Percentiles rank a stretch among this genome's conserved stretches.
Evolutionary conservation across 108 stramenopile species (phyloP).

Genomic region (Nitzschia sp.): DNA sequence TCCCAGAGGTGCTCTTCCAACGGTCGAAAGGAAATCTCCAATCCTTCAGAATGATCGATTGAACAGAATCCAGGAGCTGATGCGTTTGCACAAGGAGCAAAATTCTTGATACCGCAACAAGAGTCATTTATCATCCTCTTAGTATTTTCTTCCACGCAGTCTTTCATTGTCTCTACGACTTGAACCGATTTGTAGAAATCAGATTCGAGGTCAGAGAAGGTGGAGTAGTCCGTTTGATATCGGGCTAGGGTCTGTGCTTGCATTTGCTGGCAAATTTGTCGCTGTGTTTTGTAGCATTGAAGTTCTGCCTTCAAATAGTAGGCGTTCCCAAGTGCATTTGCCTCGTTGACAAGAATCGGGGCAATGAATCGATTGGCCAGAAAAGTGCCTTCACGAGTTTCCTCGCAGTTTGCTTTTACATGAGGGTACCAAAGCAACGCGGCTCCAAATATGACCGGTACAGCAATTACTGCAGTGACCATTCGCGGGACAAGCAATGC

Average conservation of each 20-base stretch:
- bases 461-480: slow-evolving; percentile 18
- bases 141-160: slow-evolving; percentile 21
- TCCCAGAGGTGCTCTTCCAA: slow-evolving; percentile 2
- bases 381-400: slow-evolving; percentile 42
- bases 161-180: slow-evolving; percentile 6
- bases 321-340: slow-evolving; percentile 34
- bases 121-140: slow-evolving; percentile 9
- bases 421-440: slow-evolving; percentile 37
- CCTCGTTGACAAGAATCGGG: slow-evolving; percentile 39
- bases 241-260: slow-evolving; percentile 7
- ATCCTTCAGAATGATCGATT: slow-evolving; percentile 16
- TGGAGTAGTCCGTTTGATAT: slow-evolving; percentile 6
- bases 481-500: slow-evolving; percentile 17
- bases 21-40: slow-evolving; percentile 9
- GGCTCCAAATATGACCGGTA: slow-evolving; percentile 10
- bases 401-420: slow-evolving; percentile 33
- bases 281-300: slow-evolving; percentile 13
- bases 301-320: slow-evolving; percentile 21
- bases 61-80: slow-evolving; percentile 23
- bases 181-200: slow-evolving; percentile 18
- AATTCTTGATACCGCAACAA: slow-evolving; percentile 47
- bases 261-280: slow-evolving; percentile 18
- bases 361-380: slow-evolving; percentile 38
- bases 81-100: slow-evolving; percentile 3
- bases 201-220: slow-evolving; percentile 7